These are phyloP conservation scores for Eragrostis curvula DNA, from an alignment of 176 grass and related monocot species.

Conservation along the genomic window DNA sequence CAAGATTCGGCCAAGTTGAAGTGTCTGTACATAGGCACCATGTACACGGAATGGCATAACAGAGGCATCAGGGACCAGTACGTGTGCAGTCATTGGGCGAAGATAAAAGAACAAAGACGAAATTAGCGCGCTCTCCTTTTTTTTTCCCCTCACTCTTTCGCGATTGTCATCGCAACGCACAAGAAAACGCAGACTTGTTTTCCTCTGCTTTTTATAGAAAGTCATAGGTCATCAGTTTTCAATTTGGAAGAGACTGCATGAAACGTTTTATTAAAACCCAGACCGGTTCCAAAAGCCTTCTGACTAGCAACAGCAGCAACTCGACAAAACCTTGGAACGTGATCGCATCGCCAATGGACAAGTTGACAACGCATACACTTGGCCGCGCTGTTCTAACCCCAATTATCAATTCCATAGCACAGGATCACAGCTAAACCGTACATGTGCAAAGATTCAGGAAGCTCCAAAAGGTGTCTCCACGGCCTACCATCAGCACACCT, in stretches of 20 bases:
- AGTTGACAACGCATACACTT: conserved; percentile 7
- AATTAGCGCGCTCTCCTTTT: neutral
- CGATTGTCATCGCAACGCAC: conserved; percentile 11
- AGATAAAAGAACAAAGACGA: conserved; percentile 17
- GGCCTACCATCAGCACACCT: neutral
- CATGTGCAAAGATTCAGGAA: conserved; percentile 34
- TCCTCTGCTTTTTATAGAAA: neutral
- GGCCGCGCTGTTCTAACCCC: conserved; percentile 3
- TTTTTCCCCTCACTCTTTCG: neutral
- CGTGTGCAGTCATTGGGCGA: conserved; percentile 43
- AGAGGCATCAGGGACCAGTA: conserved; percentile 43
- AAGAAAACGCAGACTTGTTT: neutral
- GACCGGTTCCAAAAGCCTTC: conserved; percentile 3
- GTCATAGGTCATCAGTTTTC: neutral
- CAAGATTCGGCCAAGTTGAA: conserved; percentile 36
- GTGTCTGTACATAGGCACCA: conserved; percentile 7
- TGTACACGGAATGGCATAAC: neutral
- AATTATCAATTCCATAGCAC: conserved; percentile 23
- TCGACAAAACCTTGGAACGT: conserved; percentile 20
- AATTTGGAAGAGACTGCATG: conserved; percentile 24
- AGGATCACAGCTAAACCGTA: neutral
- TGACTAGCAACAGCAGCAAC: conserved; percentile 36
- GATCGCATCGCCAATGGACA: conserved; percentile 33
- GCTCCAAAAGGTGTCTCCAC: conserved; percentile 11
- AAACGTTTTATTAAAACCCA: conserved; percentile 30